A percentile compares a stretch with the other conserved stretches of the same genome.
These are phyloP conservation scores for Zasmidium angulare DNA, from an alignment of 2,329 filamentous ascomycete genomes.

Conservation along the genomic window DNA sequence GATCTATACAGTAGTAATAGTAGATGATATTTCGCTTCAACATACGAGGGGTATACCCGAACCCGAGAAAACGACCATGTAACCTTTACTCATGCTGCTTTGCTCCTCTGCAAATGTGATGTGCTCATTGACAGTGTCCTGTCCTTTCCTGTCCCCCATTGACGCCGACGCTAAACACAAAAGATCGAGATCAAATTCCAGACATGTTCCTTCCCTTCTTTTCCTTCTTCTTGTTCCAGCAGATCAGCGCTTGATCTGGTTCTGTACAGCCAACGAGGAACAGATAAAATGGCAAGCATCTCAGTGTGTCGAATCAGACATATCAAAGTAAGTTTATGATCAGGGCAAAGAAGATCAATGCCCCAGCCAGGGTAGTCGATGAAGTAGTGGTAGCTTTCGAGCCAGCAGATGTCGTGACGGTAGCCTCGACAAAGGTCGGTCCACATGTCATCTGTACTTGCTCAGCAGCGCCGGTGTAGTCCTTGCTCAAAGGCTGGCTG, in stretches of 20 bases:
- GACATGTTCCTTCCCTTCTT: neutral
- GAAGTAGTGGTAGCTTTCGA: neutral
- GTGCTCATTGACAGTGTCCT: no score
- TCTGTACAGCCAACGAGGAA: slow-evolving; percentile 4
- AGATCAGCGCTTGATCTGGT: slow-evolving; percentile 31
- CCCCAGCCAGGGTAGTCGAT: neutral
- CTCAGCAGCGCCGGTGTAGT: slow-evolving; percentile 70
- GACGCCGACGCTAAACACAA: slow-evolving; percentile 19
- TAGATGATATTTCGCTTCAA: no score
- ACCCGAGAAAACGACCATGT: neutral
- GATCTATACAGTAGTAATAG: slow-evolving; percentile 1
- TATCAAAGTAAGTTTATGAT: slow-evolving; percentile 2
- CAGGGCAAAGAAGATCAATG: slow-evolving; percentile 6
- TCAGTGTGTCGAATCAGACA: neutral
- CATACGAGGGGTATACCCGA: neutral
- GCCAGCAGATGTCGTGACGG: neutral
- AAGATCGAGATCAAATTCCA: slow-evolving; percentile 2
- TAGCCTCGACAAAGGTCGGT: slow-evolving; percentile 46
- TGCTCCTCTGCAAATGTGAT: neutral
- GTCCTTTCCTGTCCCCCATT: neutral
- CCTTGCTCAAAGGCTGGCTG: slow-evolving; percentile 64
- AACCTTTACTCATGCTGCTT: neutral
- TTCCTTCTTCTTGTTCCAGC: neutral
- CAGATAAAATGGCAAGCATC: neutral
- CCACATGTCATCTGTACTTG: slow-evolving; percentile 69